phyloP scores from a whole-genome alignment of 2,329 filamentous ascomycete species.

The Plectosphaerella cucumerina region DNA sequence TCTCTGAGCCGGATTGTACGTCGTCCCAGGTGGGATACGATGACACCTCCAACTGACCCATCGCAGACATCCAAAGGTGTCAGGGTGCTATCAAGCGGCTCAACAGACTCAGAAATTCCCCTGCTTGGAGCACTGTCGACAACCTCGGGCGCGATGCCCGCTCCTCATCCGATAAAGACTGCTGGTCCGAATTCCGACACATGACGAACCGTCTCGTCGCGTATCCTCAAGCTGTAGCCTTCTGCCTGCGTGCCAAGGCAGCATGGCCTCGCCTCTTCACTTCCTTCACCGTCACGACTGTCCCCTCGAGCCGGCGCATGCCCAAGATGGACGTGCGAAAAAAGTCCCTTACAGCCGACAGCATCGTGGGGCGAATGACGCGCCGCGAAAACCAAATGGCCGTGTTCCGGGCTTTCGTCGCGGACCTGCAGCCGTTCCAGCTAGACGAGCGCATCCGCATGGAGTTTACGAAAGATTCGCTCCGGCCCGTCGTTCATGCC shows the following conservation, averaged over 20 bases:
- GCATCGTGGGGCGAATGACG: slow-evolving; percentile 18
- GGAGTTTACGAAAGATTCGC: slow-evolving; percentile 7
- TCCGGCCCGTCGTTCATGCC: slow-evolving; percentile 27
- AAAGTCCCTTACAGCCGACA: slow-evolving; percentile 10
- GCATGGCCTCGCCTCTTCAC: slow-evolving; percentile 26
- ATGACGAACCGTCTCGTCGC: neutral
- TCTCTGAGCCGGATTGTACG: neutral
- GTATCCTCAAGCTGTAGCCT: neutral
- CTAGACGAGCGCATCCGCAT: slow-evolving; percentile 18
- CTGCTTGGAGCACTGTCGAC: neutral
- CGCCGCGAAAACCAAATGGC: neutral
- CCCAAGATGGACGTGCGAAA: slow-evolving; percentile 13
- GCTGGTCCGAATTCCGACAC: neutral
- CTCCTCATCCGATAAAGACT: neutral
- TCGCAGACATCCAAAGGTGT: neutral
- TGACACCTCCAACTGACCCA: too few relatives aligned
- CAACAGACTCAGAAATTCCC: neutral
- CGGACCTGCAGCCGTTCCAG: slow-evolving; percentile 15
- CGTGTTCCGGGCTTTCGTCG: slow-evolving; percentile 8
- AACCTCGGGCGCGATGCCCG: neutral
- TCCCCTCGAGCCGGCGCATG: slow-evolving; percentile 18
- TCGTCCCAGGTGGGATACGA: neutral
- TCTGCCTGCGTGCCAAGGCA: slow-evolving; percentile 7
- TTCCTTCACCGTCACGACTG: slow-evolving; percentile 18
- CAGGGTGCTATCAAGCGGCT: neutral